A percentile compares a stretch with the other conserved stretches of the same genome.
Conservation (phyloP, 2,329 filamentous ascomycete genomes). For the Cercospora sp. region DNA sequence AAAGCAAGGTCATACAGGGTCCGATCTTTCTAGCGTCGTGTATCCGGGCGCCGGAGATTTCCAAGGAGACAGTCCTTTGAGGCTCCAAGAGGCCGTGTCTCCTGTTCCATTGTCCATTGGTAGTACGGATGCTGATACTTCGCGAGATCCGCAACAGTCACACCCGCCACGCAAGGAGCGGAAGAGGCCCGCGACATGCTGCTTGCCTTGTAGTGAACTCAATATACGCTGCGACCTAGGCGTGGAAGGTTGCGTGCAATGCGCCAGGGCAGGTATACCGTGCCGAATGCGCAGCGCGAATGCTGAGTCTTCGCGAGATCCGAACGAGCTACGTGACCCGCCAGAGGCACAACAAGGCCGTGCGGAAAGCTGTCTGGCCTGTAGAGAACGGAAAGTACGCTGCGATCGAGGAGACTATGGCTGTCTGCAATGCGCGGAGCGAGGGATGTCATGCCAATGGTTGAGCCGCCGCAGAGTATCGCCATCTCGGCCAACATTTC, state of each 20-base stretch:
- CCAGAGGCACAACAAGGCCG: no score
- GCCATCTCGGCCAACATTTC: no score
- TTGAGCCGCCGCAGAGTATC: no score
- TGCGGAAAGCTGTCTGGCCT: no score
- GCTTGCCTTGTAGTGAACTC: neutral
- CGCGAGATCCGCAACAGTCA: neutral
- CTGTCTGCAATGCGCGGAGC: no score
- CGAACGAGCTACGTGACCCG: no score
- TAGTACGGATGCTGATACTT: neutral
- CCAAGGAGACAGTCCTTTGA: no score
- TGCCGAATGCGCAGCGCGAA: neutral
- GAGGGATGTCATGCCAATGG: no score
- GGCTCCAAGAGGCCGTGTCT: neutral
- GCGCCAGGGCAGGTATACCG: neutral
- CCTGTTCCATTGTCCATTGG: neutral
- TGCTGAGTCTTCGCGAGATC: neutral
- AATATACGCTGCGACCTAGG: neutral
- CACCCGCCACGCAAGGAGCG: neutral
- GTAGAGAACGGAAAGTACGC: no score
- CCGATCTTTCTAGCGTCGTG: no score
- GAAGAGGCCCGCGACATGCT: neutral
- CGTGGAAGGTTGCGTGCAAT: neutral
- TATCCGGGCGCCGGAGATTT: conserved; percentile 51
- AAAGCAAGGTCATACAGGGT: no score
- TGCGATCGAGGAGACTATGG: no score